Conservation (phyloP, 1,284 basidiomycete species). For the Farysia itapuensis region DNA sequence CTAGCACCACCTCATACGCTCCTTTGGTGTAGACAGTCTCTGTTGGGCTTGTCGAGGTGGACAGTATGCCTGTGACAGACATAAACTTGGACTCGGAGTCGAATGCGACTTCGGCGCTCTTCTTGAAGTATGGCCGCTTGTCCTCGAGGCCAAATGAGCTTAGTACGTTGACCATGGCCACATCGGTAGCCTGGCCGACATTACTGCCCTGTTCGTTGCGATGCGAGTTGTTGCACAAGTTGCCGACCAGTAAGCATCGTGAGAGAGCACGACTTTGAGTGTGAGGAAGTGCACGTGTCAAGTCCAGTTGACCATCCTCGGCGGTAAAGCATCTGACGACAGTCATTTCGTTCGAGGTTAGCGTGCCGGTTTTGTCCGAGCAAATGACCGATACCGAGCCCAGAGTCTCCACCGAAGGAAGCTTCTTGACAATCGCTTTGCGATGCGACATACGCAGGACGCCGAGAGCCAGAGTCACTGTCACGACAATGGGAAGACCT, state of each 20-base stretch:
- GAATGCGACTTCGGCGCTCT: slow-evolving; percentile 81
- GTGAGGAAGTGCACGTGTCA: slow-evolving; percentile 60
- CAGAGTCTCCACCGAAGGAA: slow-evolving; percentile 90
- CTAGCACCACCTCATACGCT: slow-evolving; percentile 82
- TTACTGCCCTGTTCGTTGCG: slow-evolving; percentile 73
- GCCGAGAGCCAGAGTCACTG: slow-evolving; percentile 91
- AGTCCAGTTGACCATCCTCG: slow-evolving; percentile 71
- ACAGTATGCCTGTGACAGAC: slow-evolving; percentile 72
- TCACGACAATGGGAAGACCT: slow-evolving; percentile 94
- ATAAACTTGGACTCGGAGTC: slow-evolving; percentile 90
- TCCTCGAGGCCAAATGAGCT: slow-evolving; percentile 72
- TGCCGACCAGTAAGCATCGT: slow-evolving; percentile 69
- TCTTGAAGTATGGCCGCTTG: slow-evolving; percentile 71
- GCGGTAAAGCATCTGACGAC: slow-evolving; percentile 84
- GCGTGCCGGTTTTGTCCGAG: slow-evolving; percentile 95
- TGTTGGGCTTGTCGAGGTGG: slow-evolving; percentile 58
- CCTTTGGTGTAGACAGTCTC: slow-evolving; percentile 91
- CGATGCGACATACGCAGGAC: slow-evolving; percentile 90
- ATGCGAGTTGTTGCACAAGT: slow-evolving; percentile 66
- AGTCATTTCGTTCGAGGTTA: slow-evolving; percentile 94
- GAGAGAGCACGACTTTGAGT: slow-evolving; percentile 65
- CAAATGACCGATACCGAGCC: slow-evolving; percentile 94
- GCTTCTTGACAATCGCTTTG: slow-evolving; percentile 94
- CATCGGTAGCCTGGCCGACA: slow-evolving; percentile 89
- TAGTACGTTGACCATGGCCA: slow-evolving; percentile 84